Evolutionary conservation across 2,329 filamentous ascomycete genomes (phyloP).

Genomic region (Penicillium sp.): DNA sequence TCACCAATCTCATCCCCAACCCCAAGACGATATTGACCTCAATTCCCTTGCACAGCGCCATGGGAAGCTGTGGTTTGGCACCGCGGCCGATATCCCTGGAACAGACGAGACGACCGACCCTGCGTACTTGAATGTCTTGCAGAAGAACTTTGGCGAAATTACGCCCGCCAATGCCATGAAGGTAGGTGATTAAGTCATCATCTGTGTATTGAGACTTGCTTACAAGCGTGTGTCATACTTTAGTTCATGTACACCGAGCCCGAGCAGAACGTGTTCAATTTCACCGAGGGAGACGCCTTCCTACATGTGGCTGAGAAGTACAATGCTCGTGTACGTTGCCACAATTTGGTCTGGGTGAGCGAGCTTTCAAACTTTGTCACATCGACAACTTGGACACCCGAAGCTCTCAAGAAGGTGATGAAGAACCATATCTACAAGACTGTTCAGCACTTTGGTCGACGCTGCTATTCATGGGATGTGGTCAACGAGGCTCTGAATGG

Average conservation of each 20-base stretch:
- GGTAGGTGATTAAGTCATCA: conserved; percentile 7
- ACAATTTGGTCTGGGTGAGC: conserved; percentile 51
- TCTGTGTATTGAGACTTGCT: neutral
- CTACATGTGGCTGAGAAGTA: conserved; percentile 33
- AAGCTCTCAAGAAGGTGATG: conserved; percentile 54
- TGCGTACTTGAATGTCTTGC: conserved; percentile 54
- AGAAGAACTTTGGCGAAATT: conserved; percentile 60
- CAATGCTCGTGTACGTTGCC: conserved; percentile 56
- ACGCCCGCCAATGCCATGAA: conserved; percentile 61
- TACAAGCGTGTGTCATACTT: neutral
- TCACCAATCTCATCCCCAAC: neutral
- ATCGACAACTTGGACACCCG: conserved; percentile 52
- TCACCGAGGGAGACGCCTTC: conserved; percentile 52
- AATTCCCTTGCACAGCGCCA: conserved; percentile 54
- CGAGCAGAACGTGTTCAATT: conserved; percentile 55
- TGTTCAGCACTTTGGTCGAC: conserved; percentile 24
- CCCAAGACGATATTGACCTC: conserved; percentile 33
- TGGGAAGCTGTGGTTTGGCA: conserved; percentile 54
- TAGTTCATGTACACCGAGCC: conserved; percentile 61
- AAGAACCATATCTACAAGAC: conserved; percentile 37
- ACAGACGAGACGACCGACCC: conserved; percentile 48
- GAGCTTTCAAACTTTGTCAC: conserved; percentile 49
- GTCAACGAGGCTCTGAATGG: conserved; percentile 38
- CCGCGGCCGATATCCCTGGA: conserved; percentile 54
- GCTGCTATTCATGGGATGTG: conserved; percentile 33